A percentile compares a stretch with the other conserved stretches of the same genome.
These are phyloP conservation scores for Hymenoscyphus fructigenus DNA, from an alignment of 2,329 filamentous ascomycete genomes.

Conservation along the genomic window DNA sequence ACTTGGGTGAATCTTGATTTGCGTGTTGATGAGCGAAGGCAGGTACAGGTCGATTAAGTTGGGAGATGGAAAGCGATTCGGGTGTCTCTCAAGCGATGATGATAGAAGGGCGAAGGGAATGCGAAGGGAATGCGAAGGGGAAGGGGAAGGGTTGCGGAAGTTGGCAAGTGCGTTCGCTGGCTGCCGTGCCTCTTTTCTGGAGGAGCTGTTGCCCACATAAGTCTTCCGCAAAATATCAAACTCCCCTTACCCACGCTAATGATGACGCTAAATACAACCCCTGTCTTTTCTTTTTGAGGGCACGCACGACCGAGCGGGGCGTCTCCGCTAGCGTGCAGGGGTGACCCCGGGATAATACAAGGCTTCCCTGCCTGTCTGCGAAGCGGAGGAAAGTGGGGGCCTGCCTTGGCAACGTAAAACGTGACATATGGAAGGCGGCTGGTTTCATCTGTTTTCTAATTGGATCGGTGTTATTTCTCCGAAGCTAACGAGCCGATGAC, in stretches of 20 bases:
- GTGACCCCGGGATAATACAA: background rate
- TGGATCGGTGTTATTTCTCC: background rate
- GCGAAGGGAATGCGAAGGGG: background rate
- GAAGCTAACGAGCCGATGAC: background rate
- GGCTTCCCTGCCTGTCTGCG: background rate
- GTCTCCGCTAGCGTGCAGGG: background rate
- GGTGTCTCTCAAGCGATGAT: background rate
- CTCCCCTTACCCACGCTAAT: background rate
- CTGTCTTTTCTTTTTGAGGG: background rate
- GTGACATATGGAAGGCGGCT: too few relatives aligned
- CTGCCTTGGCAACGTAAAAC: too few relatives aligned
- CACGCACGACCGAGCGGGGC: constrained; percentile 1
- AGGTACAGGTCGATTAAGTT: too few relatives aligned
- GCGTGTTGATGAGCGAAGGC: background rate
- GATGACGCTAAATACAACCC: background rate
- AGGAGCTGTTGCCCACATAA: background rate
- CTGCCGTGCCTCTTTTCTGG: background rate
- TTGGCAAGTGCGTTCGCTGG: background rate
- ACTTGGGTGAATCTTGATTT: background rate
- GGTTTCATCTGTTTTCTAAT: too few relatives aligned
- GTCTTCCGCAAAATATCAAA: background rate
- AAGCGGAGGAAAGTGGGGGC: background rate
- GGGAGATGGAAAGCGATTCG: too few relatives aligned
- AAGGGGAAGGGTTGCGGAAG: background rate
- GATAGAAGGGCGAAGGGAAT: background rate